phyloP scores from a whole-genome alignment of 2,329 filamentous ascomycete species.

The Tolypocladium amazonense region DNA sequence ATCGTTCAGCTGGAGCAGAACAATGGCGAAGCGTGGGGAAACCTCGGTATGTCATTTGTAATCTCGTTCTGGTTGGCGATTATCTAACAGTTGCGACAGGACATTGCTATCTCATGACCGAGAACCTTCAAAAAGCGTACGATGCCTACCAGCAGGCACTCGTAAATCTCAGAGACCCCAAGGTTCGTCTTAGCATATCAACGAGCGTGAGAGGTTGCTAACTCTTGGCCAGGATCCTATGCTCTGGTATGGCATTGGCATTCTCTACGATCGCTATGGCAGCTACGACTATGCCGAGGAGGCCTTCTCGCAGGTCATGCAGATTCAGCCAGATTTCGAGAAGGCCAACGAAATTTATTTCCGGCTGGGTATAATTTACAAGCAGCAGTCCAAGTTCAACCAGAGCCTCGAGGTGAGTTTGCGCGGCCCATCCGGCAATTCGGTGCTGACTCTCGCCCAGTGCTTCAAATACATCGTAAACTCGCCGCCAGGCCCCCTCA shows the following conservation, averaged over 20 bases:
- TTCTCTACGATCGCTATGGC: slow-evolving; percentile 92
- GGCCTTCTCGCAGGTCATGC: slow-evolving; percentile 97
- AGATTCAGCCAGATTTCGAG: slow-evolving; percentile 94
- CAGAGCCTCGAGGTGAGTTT: slow-evolving; percentile 76
- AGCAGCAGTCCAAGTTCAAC: slow-evolving; percentile 88
- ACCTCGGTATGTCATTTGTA: slow-evolving; percentile 57
- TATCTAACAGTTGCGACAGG: slow-evolving; percentile 37
- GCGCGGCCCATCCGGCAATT: not conserved
- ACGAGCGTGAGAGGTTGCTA: not conserved
- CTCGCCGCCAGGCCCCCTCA: slow-evolving; percentile 82
- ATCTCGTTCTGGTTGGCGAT: slow-evolving; percentile 4
- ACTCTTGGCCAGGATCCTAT: slow-evolving; percentile 63
- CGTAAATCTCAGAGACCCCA: slow-evolving; percentile 85
- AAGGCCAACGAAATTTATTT: slow-evolving; percentile 99
- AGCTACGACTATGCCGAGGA: slow-evolving; percentile 96
- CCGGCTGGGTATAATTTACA: slow-evolving; percentile 97
- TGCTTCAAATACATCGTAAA: slow-evolving; percentile 98
- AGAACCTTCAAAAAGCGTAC: slow-evolving; percentile 93
- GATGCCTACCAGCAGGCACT: slow-evolving; percentile 92
- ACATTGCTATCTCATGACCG: slow-evolving; percentile 99
- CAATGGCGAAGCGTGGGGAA: slow-evolving; percentile 95
- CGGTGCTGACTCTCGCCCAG: slow-evolving; percentile 30
- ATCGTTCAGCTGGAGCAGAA: slow-evolving; percentile 81
- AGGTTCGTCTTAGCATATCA: slow-evolving; percentile 45
- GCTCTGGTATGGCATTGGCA: slow-evolving; percentile 97